These are phyloP conservation scores for Sporothrix protearum DNA, from an alignment of 2,329 filamentous ascomycete genomes.

Conservation along the genomic window DNA sequence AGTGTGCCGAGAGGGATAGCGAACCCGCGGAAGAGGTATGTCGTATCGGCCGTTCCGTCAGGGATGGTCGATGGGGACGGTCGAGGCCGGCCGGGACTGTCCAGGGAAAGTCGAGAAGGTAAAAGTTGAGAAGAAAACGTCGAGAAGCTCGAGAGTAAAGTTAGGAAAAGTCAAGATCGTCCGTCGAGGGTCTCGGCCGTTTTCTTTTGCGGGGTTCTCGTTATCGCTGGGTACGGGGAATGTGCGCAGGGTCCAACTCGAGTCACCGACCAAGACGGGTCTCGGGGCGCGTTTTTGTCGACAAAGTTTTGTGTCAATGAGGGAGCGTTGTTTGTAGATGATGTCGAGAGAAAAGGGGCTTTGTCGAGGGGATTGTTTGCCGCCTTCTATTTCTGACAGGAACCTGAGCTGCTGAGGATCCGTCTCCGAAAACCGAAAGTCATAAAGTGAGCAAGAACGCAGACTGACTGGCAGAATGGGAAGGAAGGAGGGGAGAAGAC, in stretches of 20 bases:
- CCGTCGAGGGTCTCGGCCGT: neutral
- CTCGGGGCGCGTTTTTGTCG: neutral
- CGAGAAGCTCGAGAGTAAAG: neutral
- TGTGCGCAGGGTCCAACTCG: neutral
- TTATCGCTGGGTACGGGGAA: neutral
- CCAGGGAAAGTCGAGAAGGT: neutral
- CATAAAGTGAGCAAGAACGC: constrained; percentile 1
- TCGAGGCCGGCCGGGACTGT: neutral
- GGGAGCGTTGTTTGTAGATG: neutral
- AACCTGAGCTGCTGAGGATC: neutral
- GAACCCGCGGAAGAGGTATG: neutral
- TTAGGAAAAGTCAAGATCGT: neutral
- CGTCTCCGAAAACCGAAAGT: constrained; percentile 1
- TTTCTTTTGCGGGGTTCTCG: neutral
- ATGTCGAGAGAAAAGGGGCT: neutral
- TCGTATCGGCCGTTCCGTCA: neutral
- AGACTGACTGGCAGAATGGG: neutral
- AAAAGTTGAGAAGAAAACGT: neutral
- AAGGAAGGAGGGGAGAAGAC: constrained; percentile 8
- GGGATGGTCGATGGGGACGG: neutral
- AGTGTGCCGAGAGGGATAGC: neutral
- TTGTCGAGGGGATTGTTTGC: neutral
- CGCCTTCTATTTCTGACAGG: neutral
- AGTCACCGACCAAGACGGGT: neutral
- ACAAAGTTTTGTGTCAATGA: neutral